Conservation (phyloP, 164 flowering plant species). For the Cinnamomum micranthum region DNA sequence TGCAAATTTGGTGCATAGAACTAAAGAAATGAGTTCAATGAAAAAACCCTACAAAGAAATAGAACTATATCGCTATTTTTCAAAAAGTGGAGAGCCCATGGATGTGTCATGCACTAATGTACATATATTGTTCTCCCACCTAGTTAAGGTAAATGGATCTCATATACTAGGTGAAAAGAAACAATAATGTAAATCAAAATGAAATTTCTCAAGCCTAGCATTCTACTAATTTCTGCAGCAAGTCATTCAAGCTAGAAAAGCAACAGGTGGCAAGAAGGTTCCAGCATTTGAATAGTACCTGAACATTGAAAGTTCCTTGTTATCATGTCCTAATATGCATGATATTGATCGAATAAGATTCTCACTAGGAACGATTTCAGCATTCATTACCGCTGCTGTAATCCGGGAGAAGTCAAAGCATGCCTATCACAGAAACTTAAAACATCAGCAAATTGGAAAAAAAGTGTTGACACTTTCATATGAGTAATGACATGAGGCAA, state of each 20-base stretch:
- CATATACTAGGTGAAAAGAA: not conserved
- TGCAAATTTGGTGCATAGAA: too few relatives aligned
- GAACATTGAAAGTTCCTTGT: constrained; percentile 46
- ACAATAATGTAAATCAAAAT: not conserved
- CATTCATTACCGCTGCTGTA: constrained; percentile 43
- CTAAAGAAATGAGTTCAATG: too few relatives aligned
- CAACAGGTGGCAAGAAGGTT: constrained; percentile 13
- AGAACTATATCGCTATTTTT: not conserved
- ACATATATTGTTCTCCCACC: not conserved
- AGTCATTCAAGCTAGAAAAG: not conserved
- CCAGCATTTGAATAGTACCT: constrained; percentile 40
- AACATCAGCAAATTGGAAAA: constrained; percentile 3
- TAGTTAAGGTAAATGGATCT: not conserved
- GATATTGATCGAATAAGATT: constrained; percentile 56
- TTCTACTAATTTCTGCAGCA: not conserved
- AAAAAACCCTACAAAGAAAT: not conserved
- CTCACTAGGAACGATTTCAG: constrained; percentile 65
- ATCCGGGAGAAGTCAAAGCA: constrained; percentile 86
- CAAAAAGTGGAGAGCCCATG: too few relatives aligned
- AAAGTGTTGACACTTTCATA: not conserved
- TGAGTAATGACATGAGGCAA: not conserved
- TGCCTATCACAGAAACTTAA: constrained; percentile 52
- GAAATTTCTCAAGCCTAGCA: not conserved
- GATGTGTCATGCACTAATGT: too few relatives aligned
- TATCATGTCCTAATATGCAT: constrained; percentile 47